Evolutionary conservation across 108 stramenopile genomes (phyloP).

Genomic region (Cafeteria roenbergensis): DNA sequence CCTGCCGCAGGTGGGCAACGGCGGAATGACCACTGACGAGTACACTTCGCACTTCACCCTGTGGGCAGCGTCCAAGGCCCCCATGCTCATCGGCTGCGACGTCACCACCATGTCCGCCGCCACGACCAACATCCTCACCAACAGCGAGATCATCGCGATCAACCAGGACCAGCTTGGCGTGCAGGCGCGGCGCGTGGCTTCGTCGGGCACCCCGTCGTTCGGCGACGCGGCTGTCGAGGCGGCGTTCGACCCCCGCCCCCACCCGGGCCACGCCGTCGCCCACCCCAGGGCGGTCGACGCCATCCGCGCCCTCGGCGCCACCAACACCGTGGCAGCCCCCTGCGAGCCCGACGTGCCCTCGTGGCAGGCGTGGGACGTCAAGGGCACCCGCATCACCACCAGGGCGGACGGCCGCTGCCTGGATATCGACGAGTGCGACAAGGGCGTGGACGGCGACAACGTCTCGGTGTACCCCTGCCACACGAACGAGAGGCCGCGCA

Average conservation of each 20-base stretch:
- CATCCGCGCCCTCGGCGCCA: neutral
- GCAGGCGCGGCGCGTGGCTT: neutral
- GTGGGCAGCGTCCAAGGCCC: conserved; percentile 45
- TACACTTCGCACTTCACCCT: conserved; percentile 38
- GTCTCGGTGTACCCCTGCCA: neutral
- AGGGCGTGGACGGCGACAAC: neutral
- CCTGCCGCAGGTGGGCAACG: conserved; percentile 46
- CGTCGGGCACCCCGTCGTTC: neutral
- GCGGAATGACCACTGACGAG: conserved; percentile 30
- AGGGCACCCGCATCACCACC: neutral
- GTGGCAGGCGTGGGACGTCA: neutral
- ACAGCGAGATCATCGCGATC: conserved; percentile 24
- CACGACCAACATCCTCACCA: conserved; percentile 22
- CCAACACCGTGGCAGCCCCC: neutral
- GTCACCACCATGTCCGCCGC: conserved; percentile 23
- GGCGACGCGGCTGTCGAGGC: neutral
- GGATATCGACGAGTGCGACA: neutral
- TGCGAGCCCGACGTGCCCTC: neutral
- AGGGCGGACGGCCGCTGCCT: neutral
- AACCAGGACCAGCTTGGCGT: conserved; percentile 25
- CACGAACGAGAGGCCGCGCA: neutral
- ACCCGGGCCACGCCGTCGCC: neutral
- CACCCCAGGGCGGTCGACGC: neutral
- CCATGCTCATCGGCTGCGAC: conserved; percentile 42
- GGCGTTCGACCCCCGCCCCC: neutral